Percentiles rank a stretch among this genome's conserved stretches.
Evolutionary conservation across 257 asterid genomes (phyloP).

Genomic region (Voacanga thouarsii): DNA sequence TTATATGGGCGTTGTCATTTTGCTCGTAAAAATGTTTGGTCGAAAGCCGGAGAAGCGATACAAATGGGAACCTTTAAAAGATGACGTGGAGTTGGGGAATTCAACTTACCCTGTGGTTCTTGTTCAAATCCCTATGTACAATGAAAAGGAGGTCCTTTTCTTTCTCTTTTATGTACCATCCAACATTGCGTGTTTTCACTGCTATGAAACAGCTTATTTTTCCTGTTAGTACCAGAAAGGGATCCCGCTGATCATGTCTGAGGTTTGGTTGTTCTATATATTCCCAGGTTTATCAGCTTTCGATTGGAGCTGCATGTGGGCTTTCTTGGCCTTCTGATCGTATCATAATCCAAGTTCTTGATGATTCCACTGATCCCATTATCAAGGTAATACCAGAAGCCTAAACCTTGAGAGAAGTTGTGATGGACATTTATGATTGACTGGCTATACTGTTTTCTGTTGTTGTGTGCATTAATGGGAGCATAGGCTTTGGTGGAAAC

Average conservation of each 20-base stretch:
- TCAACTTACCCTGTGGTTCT: constrained; percentile 76
- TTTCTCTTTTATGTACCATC: background rate
- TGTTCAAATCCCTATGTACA: constrained; percentile 97
- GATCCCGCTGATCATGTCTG: background rate
- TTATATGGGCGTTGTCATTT: constrained; percentile 76
- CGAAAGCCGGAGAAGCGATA: constrained; percentile 65
- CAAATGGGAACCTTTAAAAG: constrained; percentile 82
- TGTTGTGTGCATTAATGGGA: constrained; percentile 11
- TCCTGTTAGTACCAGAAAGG: too few species aligned
- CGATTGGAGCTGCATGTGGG: constrained; percentile 78
- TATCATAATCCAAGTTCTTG: constrained; percentile 64
- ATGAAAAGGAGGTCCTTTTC: constrained; percentile 74
- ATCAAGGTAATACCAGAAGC: constrained; percentile 38
- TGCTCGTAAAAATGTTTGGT: constrained; percentile 56
- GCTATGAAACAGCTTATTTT: background rate
- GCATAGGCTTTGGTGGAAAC: constrained; percentile 68
- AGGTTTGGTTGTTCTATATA: background rate
- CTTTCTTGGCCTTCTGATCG: constrained; percentile 81
- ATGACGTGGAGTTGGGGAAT: constrained; percentile 82
- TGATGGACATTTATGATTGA: constrained; percentile 13
- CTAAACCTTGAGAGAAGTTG: background rate
- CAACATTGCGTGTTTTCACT: background rate
- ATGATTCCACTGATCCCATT: constrained; percentile 70
- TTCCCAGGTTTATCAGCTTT: constrained; percentile 64
- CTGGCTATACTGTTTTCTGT: background rate